These are phyloP conservation scores for Colletotrichum coccodes DNA, from an alignment of 2,329 filamentous ascomycete species.

Conservation along the genomic window DNA sequence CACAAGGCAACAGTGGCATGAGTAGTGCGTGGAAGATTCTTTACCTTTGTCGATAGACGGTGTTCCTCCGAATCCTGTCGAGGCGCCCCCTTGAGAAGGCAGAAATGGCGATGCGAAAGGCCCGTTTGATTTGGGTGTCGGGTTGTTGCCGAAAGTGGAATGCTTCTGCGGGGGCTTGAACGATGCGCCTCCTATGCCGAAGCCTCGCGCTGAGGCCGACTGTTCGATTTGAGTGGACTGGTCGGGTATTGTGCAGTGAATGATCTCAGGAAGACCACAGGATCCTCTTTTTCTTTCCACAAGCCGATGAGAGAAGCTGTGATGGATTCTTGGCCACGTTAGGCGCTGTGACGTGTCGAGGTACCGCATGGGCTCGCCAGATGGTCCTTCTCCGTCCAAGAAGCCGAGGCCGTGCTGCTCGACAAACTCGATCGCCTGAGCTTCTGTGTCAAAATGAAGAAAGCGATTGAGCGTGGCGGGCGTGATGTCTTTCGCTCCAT, in stretches of 20 bases:
- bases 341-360: slow-evolving; percentile 55
- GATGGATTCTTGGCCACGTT: slow-evolving; percentile 60
- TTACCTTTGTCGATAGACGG: slow-evolving; percentile 23
- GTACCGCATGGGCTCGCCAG: slow-evolving; percentile 47
- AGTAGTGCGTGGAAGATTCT: slow-evolving; percentile 9
- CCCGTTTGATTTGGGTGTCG: not conserved
- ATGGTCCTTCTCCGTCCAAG: slow-evolving; percentile 45
- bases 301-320: slow-evolving; percentile 64
- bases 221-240: slow-evolving; percentile 35
- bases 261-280: slow-evolving; percentile 62
- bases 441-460: slow-evolving; percentile 74
- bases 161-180: slow-evolving; percentile 2
- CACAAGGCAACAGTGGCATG: not conserved
- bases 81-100: not conserved
- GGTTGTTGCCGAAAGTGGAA: not conserved
- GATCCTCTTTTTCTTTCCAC: slow-evolving; percentile 70
- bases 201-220: not conserved
- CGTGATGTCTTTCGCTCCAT: slow-evolving; percentile 69
- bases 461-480: slow-evolving; percentile 64
- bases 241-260: slow-evolving; percentile 65
- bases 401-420: slow-evolving; percentile 67
- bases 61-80: slow-evolving; percentile 8
- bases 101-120: slow-evolving; percentile 13
- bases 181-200: slow-evolving; percentile 17
- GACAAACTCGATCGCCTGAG: slow-evolving; percentile 74